Base-by-base conservation (phyloP, 352 stramenopile genomes). In the Phytophthora syringae region DNA sequence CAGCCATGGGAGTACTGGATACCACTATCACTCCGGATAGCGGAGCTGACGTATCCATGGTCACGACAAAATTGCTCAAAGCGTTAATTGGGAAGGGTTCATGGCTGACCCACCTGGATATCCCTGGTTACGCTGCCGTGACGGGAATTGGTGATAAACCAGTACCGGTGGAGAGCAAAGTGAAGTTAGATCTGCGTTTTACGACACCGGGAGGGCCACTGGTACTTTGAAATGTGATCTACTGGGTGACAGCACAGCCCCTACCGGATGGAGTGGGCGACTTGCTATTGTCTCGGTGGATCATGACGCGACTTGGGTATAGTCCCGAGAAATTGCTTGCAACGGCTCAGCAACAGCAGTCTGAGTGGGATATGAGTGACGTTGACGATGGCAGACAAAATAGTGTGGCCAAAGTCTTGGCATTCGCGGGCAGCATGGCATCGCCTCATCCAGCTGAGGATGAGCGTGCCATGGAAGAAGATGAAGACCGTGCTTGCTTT, bases 401-500 rank as follows among this genome's bases (percentile, higher is more conserved):
- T 7, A 15, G 15, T 11, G 10, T 7, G 30, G 15, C 10, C 9
- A 15, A 11, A 36, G 3, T 2, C 10, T 36, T 36, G n/a, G n/a
- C n/a, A n/a, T n/a, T n/a, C n/a, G n/a, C n/a, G n/a, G n/a, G n/a
- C n/a, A n/a, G n/a, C n/a, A n/a, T n/a, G n/a, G n/a, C n/a, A n/a
- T n/a, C n/a, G n/a, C n/a, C n/a, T n/a, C n/a, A n/a, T n/a, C 10
- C 15, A 11, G 30, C 30, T 15, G 10, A 36, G 10, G 34, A 42
- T 5, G 34, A 42, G 25, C 10, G 7, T 10, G 24, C 18, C 5
- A 5, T 60, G 13, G 10, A 37, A 1, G 59, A 60, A 30, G 42
- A 60, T 21, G 50, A 66, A 25, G 58, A 60, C 6, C 58, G 37
- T 12, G 28, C 21, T 1, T 66, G 58, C 37, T 66, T 60, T 15